phyloP scores from a whole-genome alignment of 2,329 filamentous ascomycete genomes.

The Talaromyces sp. region DNA sequence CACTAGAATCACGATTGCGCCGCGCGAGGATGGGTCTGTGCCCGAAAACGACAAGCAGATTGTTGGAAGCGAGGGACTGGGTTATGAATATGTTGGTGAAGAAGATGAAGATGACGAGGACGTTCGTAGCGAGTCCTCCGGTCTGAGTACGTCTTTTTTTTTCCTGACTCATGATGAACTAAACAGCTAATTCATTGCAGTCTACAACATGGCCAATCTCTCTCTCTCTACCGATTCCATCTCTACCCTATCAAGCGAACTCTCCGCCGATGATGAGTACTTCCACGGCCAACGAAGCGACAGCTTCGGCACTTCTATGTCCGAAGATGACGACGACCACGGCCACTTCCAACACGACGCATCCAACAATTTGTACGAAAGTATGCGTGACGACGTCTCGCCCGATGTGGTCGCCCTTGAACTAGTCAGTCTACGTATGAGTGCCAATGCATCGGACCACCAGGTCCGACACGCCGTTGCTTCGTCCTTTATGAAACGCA shows the following conservation, averaged over 20 bases:
- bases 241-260: slow-evolving; percentile 59
- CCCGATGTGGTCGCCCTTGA: slow-evolving; percentile 89
- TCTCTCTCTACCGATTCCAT: slow-evolving; percentile 53
- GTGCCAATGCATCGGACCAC: slow-evolving; percentile 81
- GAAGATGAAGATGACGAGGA: slow-evolving; percentile 64
- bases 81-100: slow-evolving; percentile 62
- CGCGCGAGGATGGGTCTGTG: slow-evolving; percentile 42
- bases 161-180: neutral
- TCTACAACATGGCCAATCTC: slow-evolving; percentile 51
- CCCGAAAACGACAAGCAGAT: slow-evolving; percentile 49
- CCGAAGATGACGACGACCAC: slow-evolving; percentile 51
- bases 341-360: slow-evolving; percentile 82
- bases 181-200: slow-evolving; percentile 23
- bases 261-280: slow-evolving; percentile 39
- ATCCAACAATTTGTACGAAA: slow-evolving; percentile 79
- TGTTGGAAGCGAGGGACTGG: slow-evolving; percentile 58
- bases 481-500: slow-evolving; percentile 76
- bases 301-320: slow-evolving; percentile 70
- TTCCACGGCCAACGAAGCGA: slow-evolving; percentile 57
- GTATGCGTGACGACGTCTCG: slow-evolving; percentile 66
- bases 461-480: slow-evolving; percentile 85
- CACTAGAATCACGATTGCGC: slow-evolving; percentile 44
- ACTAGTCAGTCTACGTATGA: slow-evolving; percentile 87
- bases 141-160: slow-evolving; percentile 29
- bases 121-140: slow-evolving; percentile 59